Conservation (phyloP, 1,139 yeast species). For the Geotrichum bryndzae region DNA sequence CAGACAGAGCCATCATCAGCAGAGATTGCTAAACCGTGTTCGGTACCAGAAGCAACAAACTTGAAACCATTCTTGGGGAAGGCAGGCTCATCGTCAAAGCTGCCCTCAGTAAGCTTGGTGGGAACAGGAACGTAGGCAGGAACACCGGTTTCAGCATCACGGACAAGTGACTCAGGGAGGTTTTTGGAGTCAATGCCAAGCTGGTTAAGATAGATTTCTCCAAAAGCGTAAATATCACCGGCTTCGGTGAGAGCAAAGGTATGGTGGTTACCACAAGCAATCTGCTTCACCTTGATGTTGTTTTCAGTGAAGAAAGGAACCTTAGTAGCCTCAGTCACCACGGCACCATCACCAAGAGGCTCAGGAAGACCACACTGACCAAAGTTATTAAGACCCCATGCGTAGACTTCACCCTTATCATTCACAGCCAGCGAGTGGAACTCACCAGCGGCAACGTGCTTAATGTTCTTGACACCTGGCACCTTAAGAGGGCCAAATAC, state of each 20-base stretch:
- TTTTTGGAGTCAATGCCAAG: conserved; percentile 67
- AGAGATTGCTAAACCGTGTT: conserved; percentile 83
- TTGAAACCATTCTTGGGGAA: conserved; percentile 49
- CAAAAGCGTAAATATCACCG: conserved; percentile 79
- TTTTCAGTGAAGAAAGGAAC: conserved; percentile 55
- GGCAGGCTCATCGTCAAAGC: conserved; percentile 29
- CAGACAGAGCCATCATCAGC: conserved; percentile 70
- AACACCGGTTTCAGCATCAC: conserved; percentile 64
- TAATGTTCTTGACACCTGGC: conserved; percentile 55
- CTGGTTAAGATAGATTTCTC: conserved; percentile 90
- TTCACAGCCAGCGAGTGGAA: conserved; percentile 93
- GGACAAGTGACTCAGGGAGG: conserved; percentile 62
- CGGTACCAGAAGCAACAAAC: conserved; percentile 76
- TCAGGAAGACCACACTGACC: conserved; percentile 91
- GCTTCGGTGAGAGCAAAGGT: conserved; percentile 63
- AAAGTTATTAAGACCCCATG: conserved; percentile 95
- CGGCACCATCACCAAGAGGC: conserved; percentile 56
- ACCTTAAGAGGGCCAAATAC: conserved; percentile 34
- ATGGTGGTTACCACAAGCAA: conserved; percentile 95
- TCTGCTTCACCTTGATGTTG: conserved; percentile 46
- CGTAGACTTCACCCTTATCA: conserved; percentile 57
- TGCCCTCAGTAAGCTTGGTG: conserved; percentile 48
- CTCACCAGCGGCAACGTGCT: conserved; percentile 85
- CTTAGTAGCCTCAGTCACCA: conserved; percentile 63
- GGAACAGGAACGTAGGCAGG: conserved; percentile 87